phyloP scores from a whole-genome alignment of 495 filamentous ascomycete species.

The Hypoxylon subgilvum region DNA sequence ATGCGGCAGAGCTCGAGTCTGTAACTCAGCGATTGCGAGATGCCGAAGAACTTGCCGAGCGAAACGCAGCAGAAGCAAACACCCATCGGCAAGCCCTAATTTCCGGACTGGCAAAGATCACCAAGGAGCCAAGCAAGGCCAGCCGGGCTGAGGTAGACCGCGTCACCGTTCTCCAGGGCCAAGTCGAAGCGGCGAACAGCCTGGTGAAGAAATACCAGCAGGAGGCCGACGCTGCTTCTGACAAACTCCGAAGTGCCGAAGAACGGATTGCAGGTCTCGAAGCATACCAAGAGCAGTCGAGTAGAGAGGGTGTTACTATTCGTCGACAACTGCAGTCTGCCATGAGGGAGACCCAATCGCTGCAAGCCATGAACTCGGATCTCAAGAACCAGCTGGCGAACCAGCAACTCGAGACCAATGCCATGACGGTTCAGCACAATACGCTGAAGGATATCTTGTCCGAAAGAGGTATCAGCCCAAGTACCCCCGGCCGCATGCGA shows the following conservation, averaged over 20 bases:
- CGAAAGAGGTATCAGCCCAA: conserved; percentile 81
- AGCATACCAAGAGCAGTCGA: conserved; percentile 95
- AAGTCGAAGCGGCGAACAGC: conserved; percentile 76
- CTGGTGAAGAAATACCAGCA: conserved; percentile 85
- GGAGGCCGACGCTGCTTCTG: conserved; percentile 85
- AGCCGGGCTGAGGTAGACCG: conserved; percentile 72
- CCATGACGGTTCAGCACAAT: conserved; percentile 85
- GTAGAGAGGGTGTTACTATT: conserved; percentile 85
- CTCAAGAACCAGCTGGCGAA: conserved; percentile 77
- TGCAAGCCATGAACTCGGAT: conserved; percentile 78
- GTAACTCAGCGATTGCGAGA: conserved; percentile 76
- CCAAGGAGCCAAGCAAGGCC: conserved; percentile 57
- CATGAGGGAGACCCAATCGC: conserved; percentile 76
- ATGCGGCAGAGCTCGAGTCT: conserved; percentile 77
- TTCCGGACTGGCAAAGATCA: conserved; percentile 77
- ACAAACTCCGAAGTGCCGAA: conserved; percentile 89
- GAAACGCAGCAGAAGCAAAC: conserved; percentile 82
- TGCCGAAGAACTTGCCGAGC: conserved; percentile 89
- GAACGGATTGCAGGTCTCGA: conserved; percentile 95
- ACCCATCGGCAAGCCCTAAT: conserved; percentile 85
- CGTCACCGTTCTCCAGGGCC: conserved; percentile 76
- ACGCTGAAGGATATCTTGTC: conserved; percentile 90
- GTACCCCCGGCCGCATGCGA: conserved; percentile 54
- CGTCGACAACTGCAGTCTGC: conserved; percentile 86
- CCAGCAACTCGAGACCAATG: conserved; percentile 88